A percentile compares a stretch with the other conserved stretches of the same genome.
Conservation (phyloP, 352 stramenopile species). For the Phytophthora macrochlamydospora region DNA sequence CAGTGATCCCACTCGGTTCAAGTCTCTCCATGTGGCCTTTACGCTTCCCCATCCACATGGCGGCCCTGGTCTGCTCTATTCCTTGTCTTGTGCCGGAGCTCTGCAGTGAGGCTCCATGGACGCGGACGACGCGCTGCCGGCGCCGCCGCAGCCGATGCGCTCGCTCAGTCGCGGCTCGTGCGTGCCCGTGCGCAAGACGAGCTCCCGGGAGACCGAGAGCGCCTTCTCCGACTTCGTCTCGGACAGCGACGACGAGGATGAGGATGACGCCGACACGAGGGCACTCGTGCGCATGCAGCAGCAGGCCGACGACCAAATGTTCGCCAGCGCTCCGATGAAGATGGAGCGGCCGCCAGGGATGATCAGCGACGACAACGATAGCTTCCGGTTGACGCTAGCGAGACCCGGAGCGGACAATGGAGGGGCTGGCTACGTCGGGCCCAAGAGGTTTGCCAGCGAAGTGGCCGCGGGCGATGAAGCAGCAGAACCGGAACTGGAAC, state of each 20-base stretch:
- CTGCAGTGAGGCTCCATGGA: slow-evolving; percentile 15
- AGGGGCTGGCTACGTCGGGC: neutral
- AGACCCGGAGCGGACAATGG: slow-evolving; percentile 12
- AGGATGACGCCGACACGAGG: slow-evolving; percentile 34
- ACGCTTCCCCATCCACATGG: neutral
- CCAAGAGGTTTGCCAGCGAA: neutral
- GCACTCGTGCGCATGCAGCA: slow-evolving; percentile 49
- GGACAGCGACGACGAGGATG: slow-evolving; percentile 36
- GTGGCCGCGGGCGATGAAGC: too few relatives aligned
- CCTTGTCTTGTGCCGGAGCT: slow-evolving; percentile 2
- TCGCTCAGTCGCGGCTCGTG: slow-evolving; percentile 21
- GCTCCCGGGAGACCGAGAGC: slow-evolving; percentile 6
- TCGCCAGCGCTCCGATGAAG: slow-evolving; percentile 39
- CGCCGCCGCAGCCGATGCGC: slow-evolving; percentile 16
- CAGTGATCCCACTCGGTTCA: neutral
- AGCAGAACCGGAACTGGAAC: too few relatives aligned
- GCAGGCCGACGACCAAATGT: slow-evolving; percentile 55
- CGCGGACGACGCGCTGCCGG: neutral
- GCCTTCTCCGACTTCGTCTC: slow-evolving; percentile 53
- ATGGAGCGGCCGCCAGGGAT: slow-evolving; percentile 21
- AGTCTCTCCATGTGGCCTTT: neutral
- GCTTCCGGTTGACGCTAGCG: slow-evolving; percentile 23
- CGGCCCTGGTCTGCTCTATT: neutral
- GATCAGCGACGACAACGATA: slow-evolving; percentile 2
- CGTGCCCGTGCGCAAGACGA: slow-evolving; percentile 9